Base-by-base conservation (phyloP, 495 filamentous ascomycete genomes). In the Aspergillus sclerotioniger region DNA sequence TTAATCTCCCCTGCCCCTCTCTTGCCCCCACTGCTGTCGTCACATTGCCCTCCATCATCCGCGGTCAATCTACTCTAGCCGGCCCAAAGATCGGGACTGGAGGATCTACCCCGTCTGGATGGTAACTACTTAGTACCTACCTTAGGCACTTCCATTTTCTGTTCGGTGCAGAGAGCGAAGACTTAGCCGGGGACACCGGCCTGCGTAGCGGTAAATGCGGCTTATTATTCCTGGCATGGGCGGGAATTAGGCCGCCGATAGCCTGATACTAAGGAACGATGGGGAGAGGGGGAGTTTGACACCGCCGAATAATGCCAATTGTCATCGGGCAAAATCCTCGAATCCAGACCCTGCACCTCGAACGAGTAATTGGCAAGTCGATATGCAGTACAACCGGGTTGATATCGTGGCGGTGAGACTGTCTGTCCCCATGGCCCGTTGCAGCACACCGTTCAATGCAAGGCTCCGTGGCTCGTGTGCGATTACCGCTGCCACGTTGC, bases 351-450 rank as follows among this genome's bases (percentile, higher is more conserved):
- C 39, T 31, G 31, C 37, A n/a, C n/a, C n/a, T n/a, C n/a, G n/a
- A n/a, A 54, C 47, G 53, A 48, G 41, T 45, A 39, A 58, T 53
- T 48, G 41, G 47, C 45, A 17, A 43, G 33, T 47, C 51, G 35
- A 49, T 57, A 44, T 54, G 51, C 51, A 37, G 35, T 46, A 32
- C 20, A 32, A 31, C 20, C n/a, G 41, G 32, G 35, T 56, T 57
- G 54, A 58, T 49, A 60, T 54, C 53, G 56, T 62, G 58, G 63
- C 60, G 60, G 63, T 66, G 63, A 63, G 49, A 17, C 50, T 16
- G 25, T 51, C 28, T 33, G 15, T 32, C 20, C 29, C 41, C 19
- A 43, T 43, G 17, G 47, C 16, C 9, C 45, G n/a, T 52, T 8
- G 25, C 39, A 25, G 41, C 46, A 20, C 57, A 49, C 54, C 39